A percentile compares a stretch with the other conserved stretches of the same genome.
These are phyloP conservation scores for Fragosphaeria purpurea DNA, from an alignment of 2,329 filamentous ascomycete species.

Conservation along the genomic window DNA sequence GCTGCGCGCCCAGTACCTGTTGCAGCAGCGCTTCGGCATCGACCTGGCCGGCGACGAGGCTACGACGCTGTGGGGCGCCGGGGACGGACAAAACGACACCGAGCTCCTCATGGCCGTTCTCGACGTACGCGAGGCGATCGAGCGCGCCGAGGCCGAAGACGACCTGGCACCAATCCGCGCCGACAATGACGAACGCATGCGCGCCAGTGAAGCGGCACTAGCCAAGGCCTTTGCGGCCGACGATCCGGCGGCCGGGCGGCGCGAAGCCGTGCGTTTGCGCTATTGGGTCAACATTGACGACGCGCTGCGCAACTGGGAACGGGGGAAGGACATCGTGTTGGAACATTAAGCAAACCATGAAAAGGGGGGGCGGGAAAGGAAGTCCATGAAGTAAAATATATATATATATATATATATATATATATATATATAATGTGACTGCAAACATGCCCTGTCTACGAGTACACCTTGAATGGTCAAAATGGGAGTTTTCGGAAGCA, in stretches of 20 bases:
- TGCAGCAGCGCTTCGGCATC: constrained; percentile 57
- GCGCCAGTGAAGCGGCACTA: constrained; percentile 50
- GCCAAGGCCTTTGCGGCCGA: constrained; percentile 50
- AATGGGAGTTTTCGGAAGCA: too few species aligned
- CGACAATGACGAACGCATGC: constrained; percentile 60
- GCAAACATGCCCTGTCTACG: too few species aligned
- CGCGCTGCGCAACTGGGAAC: constrained; percentile 75
- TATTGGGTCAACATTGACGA: constrained; percentile 89
- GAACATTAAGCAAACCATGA: constrained; percentile 30
- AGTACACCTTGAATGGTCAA: too few species aligned
- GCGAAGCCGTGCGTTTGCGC: constrained; percentile 65
- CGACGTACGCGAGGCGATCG: constrained; percentile 67
- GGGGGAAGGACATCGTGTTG: constrained; percentile 51
- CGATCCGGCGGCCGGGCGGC: constrained; percentile 57
- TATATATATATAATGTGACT: too few species aligned
- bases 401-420: too few species aligned
- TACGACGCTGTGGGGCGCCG: constrained; percentile 42
- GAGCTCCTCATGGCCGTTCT: constrained; percentile 70
- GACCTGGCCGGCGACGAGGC: constrained; percentile 74
- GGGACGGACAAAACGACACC: constrained; percentile 12
- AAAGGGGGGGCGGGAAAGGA: too few species aligned
- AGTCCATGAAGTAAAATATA: too few species aligned
- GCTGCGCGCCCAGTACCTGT: constrained; percentile 76
- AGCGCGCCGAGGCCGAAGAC: constrained; percentile 58
- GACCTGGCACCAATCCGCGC: constrained; percentile 49